Base-by-base conservation (phyloP, 176 grass and related monocot species). In the Typha latifolia region DNA sequence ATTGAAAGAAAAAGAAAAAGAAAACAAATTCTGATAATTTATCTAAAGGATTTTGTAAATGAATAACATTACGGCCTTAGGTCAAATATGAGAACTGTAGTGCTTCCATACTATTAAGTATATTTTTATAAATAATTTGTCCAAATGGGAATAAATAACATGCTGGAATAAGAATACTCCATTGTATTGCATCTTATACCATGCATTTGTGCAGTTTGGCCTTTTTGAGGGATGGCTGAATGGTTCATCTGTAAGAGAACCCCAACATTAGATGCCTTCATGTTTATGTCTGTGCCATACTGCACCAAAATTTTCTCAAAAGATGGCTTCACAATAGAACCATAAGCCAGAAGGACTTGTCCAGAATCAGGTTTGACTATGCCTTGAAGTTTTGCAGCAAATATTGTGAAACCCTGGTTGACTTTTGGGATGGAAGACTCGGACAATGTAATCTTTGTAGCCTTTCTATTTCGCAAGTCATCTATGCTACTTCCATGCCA, bases 291-390 rank as follows among this genome's bases (percentile, higher is more conserved):
- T 22, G 7, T 82, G 56, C 86, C 89, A 81, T 84, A 81, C 62
- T 78, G 68, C 67, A 87, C 86, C 67, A 84, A 68, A 61, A 87
- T 75, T 82, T 86, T 87, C 67, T 90, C 81, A 74, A 99, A 99
- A 51, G 78, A 84, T 68, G 94, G 94, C 49, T 99, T 99, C 49
- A 90, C 86, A 48, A 93, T 23, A 7, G 94, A 99, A 26, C 88
- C 85, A 93, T 84, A 93, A 74, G 94, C 78, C 69, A 91, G 62
- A 53, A 86, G 77, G 14, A 93, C 70, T 62, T 99, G 89, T 12
- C 72, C 77, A 74, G 84, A 88, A 79, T 78, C 53, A 72, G 82
- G 77, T 51, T 86, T 81, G 77, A 63, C 73, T 43, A 81, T 37
- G 69, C 78, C 83, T 69, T 82, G 81, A 77, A 99, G 71, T 79